phyloP scores from a whole-genome alignment of 768 basidiomycete genomes.

The Trametes punicea region DNA sequence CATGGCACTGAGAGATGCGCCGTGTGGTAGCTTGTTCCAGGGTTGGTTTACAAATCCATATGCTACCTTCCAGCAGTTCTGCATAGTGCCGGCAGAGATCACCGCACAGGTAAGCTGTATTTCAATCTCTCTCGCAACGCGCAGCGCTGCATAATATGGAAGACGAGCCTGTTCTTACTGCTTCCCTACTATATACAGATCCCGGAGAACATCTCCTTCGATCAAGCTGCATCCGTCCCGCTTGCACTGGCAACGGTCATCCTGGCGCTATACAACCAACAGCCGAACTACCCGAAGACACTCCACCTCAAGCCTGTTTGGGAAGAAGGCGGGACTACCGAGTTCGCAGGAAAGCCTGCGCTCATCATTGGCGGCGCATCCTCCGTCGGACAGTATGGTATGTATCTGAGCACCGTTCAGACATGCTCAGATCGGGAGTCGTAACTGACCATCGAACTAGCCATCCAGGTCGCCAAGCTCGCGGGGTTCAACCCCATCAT shows the following conservation, averaged over 20 bases:
- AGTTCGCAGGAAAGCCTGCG: constrained; percentile 20
- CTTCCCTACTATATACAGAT: constrained; percentile 24
- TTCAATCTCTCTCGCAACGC: constrained; percentile 1
- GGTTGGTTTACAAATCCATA: not conserved
- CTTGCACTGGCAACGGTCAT: constrained; percentile 30
- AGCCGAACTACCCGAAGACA: constrained; percentile 10
- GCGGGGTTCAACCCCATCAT: not conserved
- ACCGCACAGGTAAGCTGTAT: constrained; percentile 20
- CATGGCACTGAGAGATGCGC: not conserved
- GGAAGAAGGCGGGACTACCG: constrained; percentile 8
- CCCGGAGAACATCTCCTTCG: constrained; percentile 29
- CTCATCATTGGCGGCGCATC: constrained; percentile 30
- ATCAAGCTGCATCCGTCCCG: constrained; percentile 32
- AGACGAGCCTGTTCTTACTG: constrained; percentile 22
- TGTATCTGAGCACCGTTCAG: not conserved
- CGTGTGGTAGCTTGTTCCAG: constrained; percentile 3
- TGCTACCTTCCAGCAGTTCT: constrained; percentile 27
- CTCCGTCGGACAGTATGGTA: constrained; percentile 31
- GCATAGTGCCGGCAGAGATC: constrained; percentile 25
- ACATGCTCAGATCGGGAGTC: not conserved
- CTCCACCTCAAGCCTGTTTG: constrained; percentile 6
- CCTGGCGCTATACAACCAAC: constrained; percentile 27
- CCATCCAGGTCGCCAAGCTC: constrained; percentile 26
- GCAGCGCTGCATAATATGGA: too few relatives aligned
- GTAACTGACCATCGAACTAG: not conserved